Evolutionary conservation across 2,329 filamentous ascomycete genomes (phyloP).

Genomic region (Periconia sp.): DNA sequence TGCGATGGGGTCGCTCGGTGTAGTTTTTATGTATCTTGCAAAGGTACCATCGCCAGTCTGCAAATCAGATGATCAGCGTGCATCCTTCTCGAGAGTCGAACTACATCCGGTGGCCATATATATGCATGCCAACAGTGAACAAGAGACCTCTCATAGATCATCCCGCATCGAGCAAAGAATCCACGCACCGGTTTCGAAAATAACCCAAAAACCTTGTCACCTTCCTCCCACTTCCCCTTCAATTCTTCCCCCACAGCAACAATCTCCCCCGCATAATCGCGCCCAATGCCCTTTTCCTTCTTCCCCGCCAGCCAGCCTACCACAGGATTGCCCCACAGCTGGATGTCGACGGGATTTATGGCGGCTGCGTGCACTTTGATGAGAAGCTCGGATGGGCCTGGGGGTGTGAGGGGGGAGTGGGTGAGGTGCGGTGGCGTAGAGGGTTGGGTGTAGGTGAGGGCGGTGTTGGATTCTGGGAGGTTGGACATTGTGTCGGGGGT

Average conservation of each 20-base stretch:
- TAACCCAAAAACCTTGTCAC: conserved; percentile 33
- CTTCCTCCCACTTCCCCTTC: conserved; percentile 25
- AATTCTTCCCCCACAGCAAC: conserved; percentile 35
- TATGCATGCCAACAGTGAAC: too few species aligned
- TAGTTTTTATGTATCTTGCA: conserved; percentile 27
- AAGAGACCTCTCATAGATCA: too few species aligned
- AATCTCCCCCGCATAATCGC: conserved; percentile 54
- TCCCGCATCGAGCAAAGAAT: too few species aligned
- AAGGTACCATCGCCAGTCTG: conserved; percentile 36
- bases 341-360: conserved; percentile 53
- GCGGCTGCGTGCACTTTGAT: conserved; percentile 52
- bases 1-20: conserved; percentile 29
- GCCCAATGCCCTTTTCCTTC: conserved; percentile 48
- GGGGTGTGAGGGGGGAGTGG: conserved; percentile 20
- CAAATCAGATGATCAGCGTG: too few species aligned
- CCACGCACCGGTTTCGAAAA: conserved; percentile 21
- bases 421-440: conserved; percentile 28
- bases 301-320: conserved; percentile 29
- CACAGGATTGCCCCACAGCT: conserved; percentile 44
- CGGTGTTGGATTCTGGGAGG: conserved; percentile 28
- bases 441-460: conserved; percentile 34
- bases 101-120: too few species aligned
- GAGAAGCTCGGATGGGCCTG: conserved; percentile 34
- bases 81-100: too few species aligned
- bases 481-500: conserved; percentile 2